Base-by-base conservation (phyloP, 257 asterid genomes). In the Lithospermum erythrorhizon region DNA sequence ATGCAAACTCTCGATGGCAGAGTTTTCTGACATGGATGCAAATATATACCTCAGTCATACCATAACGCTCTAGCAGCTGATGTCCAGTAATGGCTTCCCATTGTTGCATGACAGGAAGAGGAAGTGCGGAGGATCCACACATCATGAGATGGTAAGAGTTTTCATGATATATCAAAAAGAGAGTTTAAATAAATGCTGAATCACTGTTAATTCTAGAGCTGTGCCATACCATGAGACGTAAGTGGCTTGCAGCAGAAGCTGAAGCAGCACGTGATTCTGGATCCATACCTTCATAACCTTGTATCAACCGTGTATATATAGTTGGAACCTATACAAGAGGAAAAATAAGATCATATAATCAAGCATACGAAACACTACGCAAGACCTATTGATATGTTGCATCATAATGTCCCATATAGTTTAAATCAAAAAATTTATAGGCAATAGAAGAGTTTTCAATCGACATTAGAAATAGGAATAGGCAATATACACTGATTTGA, bases 121-220 rank as follows among this genome's bases (percentile, higher is more conserved):
- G 98, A 59, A 91, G 94, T 65, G 98, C 98, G 59, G 98, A 91
- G 59, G 98, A 91, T 70, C 98, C 98, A 76, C 94, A 87, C 98
- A 91, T 91, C 98, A 88, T 81, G 69, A 59, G 49, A 22, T 45
- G 22, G 25, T 37, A 55, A 32, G n/a, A 21, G 21, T n/a, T 27
- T 6, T 41, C 0, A 41, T 0, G 18, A 3, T 13, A 41, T 41
- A 41, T 3, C 49, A 41, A 41, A 13, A 41, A 14, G 49, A 41
- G 18, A 41, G 49, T 0, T 35, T 35, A 35, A 35, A 35, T 35
- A 41, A 41, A 41, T 41, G 17, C 49, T 41, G 18, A 13, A 41
- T 41, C 49, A 35, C 15, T 35, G 7, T 35, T 35, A 35, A 11
- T 8, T 35, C 11, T 35, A 3, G 47, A 35, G 47, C 47, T 35